Base-by-base conservation (phyloP, 495 filamentous ascomycete species). In the Penicillium ucsense region DNA sequence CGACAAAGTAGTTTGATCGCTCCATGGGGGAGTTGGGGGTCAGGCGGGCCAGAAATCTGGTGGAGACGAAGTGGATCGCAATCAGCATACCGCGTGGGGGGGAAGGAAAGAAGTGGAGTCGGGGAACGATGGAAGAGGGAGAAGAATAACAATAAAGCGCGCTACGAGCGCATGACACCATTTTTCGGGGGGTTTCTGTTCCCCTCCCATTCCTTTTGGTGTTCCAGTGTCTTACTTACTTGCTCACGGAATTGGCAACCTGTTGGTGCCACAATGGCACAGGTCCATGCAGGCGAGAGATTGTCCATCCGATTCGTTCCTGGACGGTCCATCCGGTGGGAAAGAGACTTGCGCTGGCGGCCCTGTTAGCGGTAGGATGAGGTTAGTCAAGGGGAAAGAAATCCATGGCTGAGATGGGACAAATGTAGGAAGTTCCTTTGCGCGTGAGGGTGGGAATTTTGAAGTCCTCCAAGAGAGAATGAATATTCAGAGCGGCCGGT, bases 271-370 rank as follows among this genome's bases (percentile, higher is more conserved):
- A 80, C 11, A 67, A 49, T 6, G 76, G 76, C 1, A 80, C 75
- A 2, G 74, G 70, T 20, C 55, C 58, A 46, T 80, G 75, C 31
- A 81, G 60, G 37, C 65, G 61, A n/a, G 68, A 70, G 47, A 80
- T 71, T 5, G 71, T 72, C 57, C 66, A 75, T 27, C 75, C 76
- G 43, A 81, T 79, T 12, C 76, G 68, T 45, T 77, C 64, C 41
- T 72, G 54, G 2, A 81, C 67, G 8, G 68, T 70, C 78, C 78
- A 81, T 9, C 77, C 78, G 2, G 75, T 73, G 0, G 78, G 78
- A 48, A 78, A 79, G 4, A 79, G 61, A 38, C 72, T 81, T 28
- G 77, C 77, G 46, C 75, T 79, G 27, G 76, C 78, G n/a, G 68
- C 62, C 7, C 77, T 75, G 50, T 30, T 41, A 31, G 10, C 20